These are phyloP conservation scores for Adenanthera pavonina DNA, from an alignment of 306 rosid genomes.

Conservation along the genomic window DNA sequence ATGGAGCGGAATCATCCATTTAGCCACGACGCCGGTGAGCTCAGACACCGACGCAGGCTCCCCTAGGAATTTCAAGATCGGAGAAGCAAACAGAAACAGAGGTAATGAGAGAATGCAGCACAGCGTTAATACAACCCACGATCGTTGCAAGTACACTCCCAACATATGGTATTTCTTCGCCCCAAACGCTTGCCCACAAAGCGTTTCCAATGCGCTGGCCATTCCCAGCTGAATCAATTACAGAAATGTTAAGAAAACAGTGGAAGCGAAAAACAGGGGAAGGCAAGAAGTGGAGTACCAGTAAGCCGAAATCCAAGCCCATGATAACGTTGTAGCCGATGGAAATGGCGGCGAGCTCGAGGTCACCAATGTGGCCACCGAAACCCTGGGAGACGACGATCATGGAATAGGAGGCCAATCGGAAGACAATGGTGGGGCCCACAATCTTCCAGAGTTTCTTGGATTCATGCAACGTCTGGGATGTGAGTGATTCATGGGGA, in stretches of 20 bases:
- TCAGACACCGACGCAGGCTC: constrained; percentile 52
- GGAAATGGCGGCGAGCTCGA: background rate
- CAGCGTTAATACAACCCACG: background rate
- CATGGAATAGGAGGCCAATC: background rate
- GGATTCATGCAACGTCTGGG: background rate
- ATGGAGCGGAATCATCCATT: constrained; percentile 55
- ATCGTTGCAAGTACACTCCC: background rate
- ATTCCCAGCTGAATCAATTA: background rate
- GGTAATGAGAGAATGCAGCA: constrained; percentile 30
- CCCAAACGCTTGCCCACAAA: background rate
- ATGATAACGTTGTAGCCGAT: background rate
- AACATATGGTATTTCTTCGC: background rate
- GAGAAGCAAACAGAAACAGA: constrained; percentile 46
- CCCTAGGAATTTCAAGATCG: constrained; percentile 49
- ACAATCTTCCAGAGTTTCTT: background rate
- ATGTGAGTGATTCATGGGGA: background rate
- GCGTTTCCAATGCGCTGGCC: background rate
- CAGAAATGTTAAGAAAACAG: background rate
- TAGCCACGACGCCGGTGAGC: constrained; percentile 52
- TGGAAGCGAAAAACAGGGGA: background rate
- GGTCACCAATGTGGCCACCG: background rate
- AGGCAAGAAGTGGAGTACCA: background rate
- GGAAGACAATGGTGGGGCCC: background rate
- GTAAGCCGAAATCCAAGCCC: background rate
- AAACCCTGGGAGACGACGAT: background rate